Evolutionary conservation across 805 yeast species (phyloP), one percentile per base, ranked within the genome.

Genomic region (Maudiozyma saulgeensis): DNA sequence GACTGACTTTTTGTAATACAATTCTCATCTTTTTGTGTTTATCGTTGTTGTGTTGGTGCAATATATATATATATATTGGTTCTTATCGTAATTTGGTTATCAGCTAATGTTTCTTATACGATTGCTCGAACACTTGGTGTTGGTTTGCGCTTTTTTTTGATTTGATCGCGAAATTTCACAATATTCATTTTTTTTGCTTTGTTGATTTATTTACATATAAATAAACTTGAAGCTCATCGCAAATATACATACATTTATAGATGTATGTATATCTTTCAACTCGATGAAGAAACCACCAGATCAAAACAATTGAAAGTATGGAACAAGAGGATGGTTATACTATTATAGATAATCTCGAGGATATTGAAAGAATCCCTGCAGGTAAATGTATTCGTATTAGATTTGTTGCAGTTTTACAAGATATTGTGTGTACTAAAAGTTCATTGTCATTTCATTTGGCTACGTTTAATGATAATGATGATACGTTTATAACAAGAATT

Each of bases 1-100:
- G 75, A 53, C 84, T 86, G 6, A 91, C 98, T 60, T 86, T 80
- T 63, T 93, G 99, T 34, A 93, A 78, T 1, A 93, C 96, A 3
- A 90, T 87, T 64, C 81, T 83, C 99, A 91, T 91, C 9, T 25
- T 43, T 25, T 25, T 11, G 26, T 4, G 13, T 18, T 19, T 6
- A 13, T 39, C 19, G 21, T 4, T 11, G 7, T 15, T 39, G 42
- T 39, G 19, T 21, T 8, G 11, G 5, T 15, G 16, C 18, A 6
- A n/a, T 35, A 2, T 18, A 35, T 35, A 15, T 13, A 34, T 34
- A 34, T 34, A 34, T 34, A 34, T 34, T 6, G 15, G 18, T n/a
- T n/a, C 18, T 15, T 13, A 35, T 6, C 15, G 9, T 1, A 32
- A 21, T 4, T 21, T 21, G 3, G 23, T 3, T 21, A 21, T 21